Evolutionary conservation across 2,329 filamentous ascomycete species (phyloP), one percentile per base, ranked within the genome.

Genomic region (Talaromyces islandicus): DNA sequence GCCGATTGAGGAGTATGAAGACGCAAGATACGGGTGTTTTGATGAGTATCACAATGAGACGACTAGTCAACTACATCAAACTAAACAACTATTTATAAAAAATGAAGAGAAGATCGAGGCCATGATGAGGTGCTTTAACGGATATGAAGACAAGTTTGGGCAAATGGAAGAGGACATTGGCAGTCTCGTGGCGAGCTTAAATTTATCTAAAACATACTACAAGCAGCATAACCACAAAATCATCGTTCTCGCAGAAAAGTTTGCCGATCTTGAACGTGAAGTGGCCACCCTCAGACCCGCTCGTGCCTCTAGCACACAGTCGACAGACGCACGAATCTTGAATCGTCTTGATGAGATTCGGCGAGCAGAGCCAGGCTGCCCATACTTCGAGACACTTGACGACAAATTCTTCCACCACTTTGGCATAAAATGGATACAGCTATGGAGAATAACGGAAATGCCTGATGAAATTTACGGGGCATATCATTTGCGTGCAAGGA

Each of bases 71-170:
- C 35, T 38, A 6, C 1, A 7, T n/a, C 17, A 5, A 38, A 7
- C n/a, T 12, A 17, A 38, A 6, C 17, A 7, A 17, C 14, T 7
- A 38, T 5, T 6, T n/a, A 38, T 7, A 4, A 2, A n/a, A 7
- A 38, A 38, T 7, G 14, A 7, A 38, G 4, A n/a, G n/a, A 9
- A 7, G 5, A n/a, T 38, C 35, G 6, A 17, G 7, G 5, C 5
- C 7, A n/a, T n/a, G 1, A 7, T 0, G 35, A 5, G 2, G 7
- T 17, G 14, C 14, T 0, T 38, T 1, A 7, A 17, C 5, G 6
- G 3, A 7, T 7, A 38, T n/a, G 35, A n/a, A n/a, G 14, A n/a
- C 2, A 38, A 9, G n/a, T n/a, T n/a, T n/a, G 2, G 2, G 5
- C 5, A 38, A 38, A 7, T 38, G 35, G 17, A 21, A 12, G 1